These are phyloP conservation scores for Chaetomium cochliodes DNA, from an alignment of 495 filamentous ascomycete genomes.

Conservation along the genomic window DNA sequence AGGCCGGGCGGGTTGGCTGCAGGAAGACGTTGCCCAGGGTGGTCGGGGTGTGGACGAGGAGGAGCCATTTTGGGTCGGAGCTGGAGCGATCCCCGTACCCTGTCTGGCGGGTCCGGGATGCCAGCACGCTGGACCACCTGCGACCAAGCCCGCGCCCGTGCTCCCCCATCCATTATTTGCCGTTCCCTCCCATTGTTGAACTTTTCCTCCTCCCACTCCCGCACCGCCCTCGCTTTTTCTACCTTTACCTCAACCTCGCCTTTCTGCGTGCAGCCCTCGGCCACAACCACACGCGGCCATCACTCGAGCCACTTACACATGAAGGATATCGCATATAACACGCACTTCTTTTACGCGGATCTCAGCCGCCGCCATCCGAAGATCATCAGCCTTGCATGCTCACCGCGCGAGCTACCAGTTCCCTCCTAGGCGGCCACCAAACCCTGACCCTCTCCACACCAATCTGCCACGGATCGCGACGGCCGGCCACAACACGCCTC, in stretches of 20 bases:
- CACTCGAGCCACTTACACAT: conserved; percentile 11
- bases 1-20: conserved; percentile 17
- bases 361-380: neutral
- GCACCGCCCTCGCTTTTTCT: conserved; percentile 11
- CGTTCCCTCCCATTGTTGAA: conserved; percentile 36
- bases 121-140: conserved; percentile 26
- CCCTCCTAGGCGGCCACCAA: conserved; percentile 23
- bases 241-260: conserved; percentile 10
- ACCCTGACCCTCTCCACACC: conserved; percentile 35
- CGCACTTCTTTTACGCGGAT: neutral
- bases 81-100: conserved; percentile 28
- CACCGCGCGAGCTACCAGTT: conserved; percentile 14
- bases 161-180: conserved; percentile 33
- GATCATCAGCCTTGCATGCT: conserved; percentile 23
- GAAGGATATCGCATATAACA: neutral
- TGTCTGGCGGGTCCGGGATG: conserved; percentile 34
- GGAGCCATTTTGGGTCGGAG: conserved; percentile 34
- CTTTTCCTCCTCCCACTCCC: conserved; percentile 34
- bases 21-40: conserved; percentile 28
- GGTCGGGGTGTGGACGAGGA: conserved; percentile 34
- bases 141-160: conserved; percentile 21
- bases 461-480: conserved; percentile 36
- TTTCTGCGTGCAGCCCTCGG: conserved; percentile 3
- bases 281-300: conserved; percentile 8
- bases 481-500: conserved; percentile 32